Evolutionary conservation across 495 filamentous ascomycete species (phyloP).

Genomic region (Aspergillus avenaceus): DNA sequence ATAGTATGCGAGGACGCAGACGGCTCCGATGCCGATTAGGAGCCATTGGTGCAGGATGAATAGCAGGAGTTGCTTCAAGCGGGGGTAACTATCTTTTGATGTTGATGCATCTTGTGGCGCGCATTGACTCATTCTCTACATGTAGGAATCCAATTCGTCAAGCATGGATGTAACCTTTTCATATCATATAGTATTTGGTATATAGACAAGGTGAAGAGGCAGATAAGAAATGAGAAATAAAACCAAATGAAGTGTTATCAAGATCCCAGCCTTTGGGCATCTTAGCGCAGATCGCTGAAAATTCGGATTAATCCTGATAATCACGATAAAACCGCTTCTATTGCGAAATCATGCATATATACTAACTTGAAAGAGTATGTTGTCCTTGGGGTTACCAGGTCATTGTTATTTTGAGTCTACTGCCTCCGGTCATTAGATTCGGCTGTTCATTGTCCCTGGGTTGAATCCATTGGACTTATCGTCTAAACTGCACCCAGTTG

Average conservation of each 20-base stretch:
- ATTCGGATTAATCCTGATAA: conserved; percentile 4
- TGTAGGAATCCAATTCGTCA: neutral
- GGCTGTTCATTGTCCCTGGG: neutral
- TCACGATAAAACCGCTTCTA: neutral
- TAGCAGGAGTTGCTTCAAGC: conserved; percentile 11
- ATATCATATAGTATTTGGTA: too few species aligned
- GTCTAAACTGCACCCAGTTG: neutral
- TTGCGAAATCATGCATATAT: too few species aligned
- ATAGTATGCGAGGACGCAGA: conserved; percentile 46
- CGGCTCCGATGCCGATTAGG: conserved; percentile 50
- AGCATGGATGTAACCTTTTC: too few species aligned
- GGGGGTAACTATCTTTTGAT: neutral
- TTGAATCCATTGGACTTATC: neutral
- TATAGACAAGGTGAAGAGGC: too few species aligned
- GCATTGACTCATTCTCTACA: neutral
- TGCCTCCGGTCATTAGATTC: too few species aligned
- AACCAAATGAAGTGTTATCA: too few species aligned
- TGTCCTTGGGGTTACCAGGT: too few species aligned
- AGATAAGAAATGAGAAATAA: too few species aligned
- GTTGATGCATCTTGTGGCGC: neutral
- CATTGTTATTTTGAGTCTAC: too few species aligned
- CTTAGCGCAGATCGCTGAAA: neutral
- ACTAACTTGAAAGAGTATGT: too few species aligned
- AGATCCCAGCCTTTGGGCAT: too few species aligned
- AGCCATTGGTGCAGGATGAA: conserved; percentile 54